These are phyloP conservation scores for Populus tomentosa DNA, from an alignment of 441 rosid genomes.

Conservation along the genomic window DNA sequence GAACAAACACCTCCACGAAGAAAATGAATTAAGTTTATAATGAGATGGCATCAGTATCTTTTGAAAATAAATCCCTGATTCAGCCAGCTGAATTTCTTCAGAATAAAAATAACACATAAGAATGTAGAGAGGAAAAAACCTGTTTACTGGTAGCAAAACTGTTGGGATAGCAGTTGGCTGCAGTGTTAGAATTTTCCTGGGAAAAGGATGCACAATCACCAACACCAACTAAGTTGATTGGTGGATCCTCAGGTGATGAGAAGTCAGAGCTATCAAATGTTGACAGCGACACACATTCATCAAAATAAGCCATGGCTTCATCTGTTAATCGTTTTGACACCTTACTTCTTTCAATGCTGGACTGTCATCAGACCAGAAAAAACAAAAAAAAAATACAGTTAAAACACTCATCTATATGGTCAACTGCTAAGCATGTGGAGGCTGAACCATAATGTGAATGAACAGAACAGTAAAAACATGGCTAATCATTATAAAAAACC, in stretches of 20 bases:
- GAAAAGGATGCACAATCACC: conserved; percentile 14
- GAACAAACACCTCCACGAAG: neutral
- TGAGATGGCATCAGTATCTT: neutral
- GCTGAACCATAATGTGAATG: neutral
- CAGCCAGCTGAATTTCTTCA: neutral
- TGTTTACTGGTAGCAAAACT: conserved; percentile 26
- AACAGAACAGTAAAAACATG: neutral
- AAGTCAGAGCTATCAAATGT: conserved; percentile 71
- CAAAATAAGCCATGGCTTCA: conserved; percentile 69
- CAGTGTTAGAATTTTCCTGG: conserved; percentile 18
- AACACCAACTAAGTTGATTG: conserved; percentile 27
- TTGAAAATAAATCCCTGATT: neutral
- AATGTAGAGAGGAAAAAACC: conserved; percentile 23
- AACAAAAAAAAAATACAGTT: neutral
- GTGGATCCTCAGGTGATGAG: conserved; percentile 58
- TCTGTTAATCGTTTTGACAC: conserved; percentile 58
- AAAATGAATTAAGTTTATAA: neutral
- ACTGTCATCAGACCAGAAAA: conserved; percentile 32
- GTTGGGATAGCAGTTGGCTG: conserved; percentile 15
- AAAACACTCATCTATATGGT: neutral
- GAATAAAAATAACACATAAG: neutral
- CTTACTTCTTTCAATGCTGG: conserved; percentile 60
- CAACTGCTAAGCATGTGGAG: neutral
- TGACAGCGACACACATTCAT: conserved; percentile 68
- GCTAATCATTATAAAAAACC: neutral